These are phyloP conservation scores for Colletotrichum lentis DNA, from an alignment of 2,329 filamentous ascomycete species.

Conservation along the genomic window DNA sequence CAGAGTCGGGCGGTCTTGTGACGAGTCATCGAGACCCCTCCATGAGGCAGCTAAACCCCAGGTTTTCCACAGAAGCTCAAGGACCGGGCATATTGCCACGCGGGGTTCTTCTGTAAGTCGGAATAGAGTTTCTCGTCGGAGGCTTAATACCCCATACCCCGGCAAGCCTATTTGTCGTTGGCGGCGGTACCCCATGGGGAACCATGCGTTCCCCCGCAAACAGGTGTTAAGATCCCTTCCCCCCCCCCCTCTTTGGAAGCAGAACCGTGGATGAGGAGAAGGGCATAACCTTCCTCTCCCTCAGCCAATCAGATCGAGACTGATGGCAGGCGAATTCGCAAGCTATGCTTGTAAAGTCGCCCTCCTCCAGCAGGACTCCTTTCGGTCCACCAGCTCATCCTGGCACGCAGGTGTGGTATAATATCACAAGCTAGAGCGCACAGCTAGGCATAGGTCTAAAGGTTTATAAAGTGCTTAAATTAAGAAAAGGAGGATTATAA, in stretches of 20 bases:
- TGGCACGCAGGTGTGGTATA: too few species aligned
- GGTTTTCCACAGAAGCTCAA: neutral
- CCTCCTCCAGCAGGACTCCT: too few species aligned
- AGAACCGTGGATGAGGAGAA: neutral
- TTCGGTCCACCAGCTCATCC: too few species aligned
- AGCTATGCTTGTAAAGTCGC: too few species aligned
- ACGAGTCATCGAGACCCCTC: neutral
- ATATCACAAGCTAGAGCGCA: too few species aligned
- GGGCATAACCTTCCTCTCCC: neutral
- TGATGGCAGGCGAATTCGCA: too few species aligned
- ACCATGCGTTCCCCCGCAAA: conserved; percentile 15
- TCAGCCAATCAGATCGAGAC: neutral
- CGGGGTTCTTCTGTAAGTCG: conserved; percentile 10
- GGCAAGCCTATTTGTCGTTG: too few species aligned
- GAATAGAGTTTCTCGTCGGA: conserved; percentile 17
- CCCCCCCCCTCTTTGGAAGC: conserved; percentile 6
- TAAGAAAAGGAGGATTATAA: too few species aligned
- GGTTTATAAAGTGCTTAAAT: too few species aligned
- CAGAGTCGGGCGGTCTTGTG: neutral
- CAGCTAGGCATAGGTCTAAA: too few species aligned
- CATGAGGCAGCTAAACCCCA: neutral
- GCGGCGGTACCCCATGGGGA: conserved; percentile 27
- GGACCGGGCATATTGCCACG: conserved; percentile 17
- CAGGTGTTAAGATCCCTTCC: conserved; percentile 11
- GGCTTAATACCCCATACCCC: too few species aligned